Conservation (phyloP, 2,329 filamentous ascomycete species). For the Parastagonospora nodorum region DNA sequence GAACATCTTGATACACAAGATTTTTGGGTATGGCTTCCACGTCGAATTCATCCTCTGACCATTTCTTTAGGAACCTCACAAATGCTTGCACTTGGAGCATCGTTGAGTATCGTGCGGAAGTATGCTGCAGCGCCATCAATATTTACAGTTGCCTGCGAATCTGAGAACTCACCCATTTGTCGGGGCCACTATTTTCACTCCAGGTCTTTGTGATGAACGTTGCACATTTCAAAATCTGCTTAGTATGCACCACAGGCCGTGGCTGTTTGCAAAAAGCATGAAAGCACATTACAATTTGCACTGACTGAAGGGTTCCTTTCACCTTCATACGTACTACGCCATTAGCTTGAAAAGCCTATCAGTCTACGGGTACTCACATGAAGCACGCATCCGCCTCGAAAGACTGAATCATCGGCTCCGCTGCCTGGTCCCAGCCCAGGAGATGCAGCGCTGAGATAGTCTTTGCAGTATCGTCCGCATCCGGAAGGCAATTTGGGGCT, state of each 20-base stretch:
- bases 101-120: background rate
- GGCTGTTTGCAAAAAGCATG: background rate
- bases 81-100: background rate
- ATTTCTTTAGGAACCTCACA: background rate
- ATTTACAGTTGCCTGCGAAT: background rate
- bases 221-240: background rate
- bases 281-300: background rate
- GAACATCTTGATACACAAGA: background rate
- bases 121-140: background rate
- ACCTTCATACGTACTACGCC: background rate
- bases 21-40: background rate
- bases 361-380: too few relatives aligned
- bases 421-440: too few relatives aligned
- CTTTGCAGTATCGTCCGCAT: too few relatives aligned
- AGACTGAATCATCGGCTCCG: too few relatives aligned
- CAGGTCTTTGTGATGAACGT: background rate
- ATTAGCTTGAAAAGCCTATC: too few relatives aligned
- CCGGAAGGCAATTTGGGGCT: too few relatives aligned
- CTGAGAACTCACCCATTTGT: background rate
- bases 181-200: background rate
- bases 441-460: too few relatives aligned
- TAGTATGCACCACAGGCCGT: background rate
- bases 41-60: background rate
- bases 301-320: background rate
- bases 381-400: too few relatives aligned